A percentile compares a stretch with the other conserved stretches of the same genome.
These are phyloP conservation scores for Sphaerobolus stellatus DNA, from an alignment of 1,284 basidiomycete genomes.

Conservation along the genomic window DNA sequence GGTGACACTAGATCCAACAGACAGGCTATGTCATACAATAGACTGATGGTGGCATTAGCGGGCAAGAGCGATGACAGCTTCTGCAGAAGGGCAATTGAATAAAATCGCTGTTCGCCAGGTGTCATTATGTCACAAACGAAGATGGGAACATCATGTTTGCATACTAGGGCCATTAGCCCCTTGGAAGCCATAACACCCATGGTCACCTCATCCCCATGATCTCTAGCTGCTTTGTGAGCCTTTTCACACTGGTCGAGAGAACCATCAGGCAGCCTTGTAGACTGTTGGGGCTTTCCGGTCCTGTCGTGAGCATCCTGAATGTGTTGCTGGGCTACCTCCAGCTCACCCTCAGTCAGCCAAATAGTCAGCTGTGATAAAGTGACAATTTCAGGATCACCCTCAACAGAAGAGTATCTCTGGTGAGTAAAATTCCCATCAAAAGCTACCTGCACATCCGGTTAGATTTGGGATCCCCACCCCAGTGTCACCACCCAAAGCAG, in stretches of 20 bases:
- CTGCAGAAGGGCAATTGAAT: slow-evolving; percentile 25
- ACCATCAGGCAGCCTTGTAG: background rate
- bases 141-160: slow-evolving; percentile 31
- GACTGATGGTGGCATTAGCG: slow-evolving; percentile 17
- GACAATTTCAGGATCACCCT: too few species aligned
- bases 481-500: too few species aligned
- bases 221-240: background rate
- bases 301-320: too few species aligned
- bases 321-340: too few species aligned
- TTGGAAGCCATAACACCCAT: slow-evolving; percentile 28
- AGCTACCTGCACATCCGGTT: too few species aligned
- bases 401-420: too few species aligned
- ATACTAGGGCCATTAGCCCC: slow-evolving; percentile 33
- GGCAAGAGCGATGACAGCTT: slow-evolving; percentile 28
- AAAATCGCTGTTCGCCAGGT: slow-evolving; percentile 32
- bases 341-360: too few species aligned
- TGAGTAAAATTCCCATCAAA: too few species aligned
- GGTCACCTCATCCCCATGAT: background rate
- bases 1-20: slow-evolving; percentile 26
- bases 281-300: too few species aligned
- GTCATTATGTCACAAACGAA: slow-evolving; percentile 32
- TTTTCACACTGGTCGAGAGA: background rate
- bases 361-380: too few species aligned
- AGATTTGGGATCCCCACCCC: too few species aligned
- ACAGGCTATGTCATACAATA: slow-evolving; percentile 33